Percentiles rank a stretch among this genome's conserved stretches.
These are phyloP conservation scores for Colletotrichum eleusines DNA, from an alignment of 2,329 filamentous ascomycete genomes.

Conservation along the genomic window DNA sequence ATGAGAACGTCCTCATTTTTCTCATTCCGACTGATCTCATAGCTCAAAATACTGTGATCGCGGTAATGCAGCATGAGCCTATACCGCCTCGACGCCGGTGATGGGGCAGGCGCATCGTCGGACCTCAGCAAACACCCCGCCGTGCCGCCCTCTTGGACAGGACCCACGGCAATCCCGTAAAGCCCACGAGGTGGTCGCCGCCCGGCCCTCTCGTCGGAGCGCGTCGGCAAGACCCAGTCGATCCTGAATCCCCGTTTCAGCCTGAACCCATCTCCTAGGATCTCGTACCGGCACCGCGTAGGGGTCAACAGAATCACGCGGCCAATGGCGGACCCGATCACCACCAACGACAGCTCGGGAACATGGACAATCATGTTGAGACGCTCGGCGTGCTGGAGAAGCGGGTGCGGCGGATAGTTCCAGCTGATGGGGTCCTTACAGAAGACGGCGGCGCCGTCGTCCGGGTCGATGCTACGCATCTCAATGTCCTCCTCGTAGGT, in stretches of 20 bases:
- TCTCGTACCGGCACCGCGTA: constrained; percentile 45
- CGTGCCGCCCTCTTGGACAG: constrained; percentile 63
- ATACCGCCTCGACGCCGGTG: constrained; percentile 63
- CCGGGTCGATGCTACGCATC: constrained; percentile 50
- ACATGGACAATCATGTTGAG: constrained; percentile 74
- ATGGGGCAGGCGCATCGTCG: constrained; percentile 43
- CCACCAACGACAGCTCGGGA: constrained; percentile 76
- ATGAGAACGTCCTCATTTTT: constrained; percentile 44
- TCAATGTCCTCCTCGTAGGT: constrained; percentile 63
- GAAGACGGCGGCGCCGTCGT: constrained; percentile 46
- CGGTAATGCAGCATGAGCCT: constrained; percentile 78
- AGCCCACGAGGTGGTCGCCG: constrained; percentile 64
- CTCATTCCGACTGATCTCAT: constrained; percentile 68
- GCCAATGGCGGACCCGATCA: constrained; percentile 75
- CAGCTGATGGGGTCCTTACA: constrained; percentile 48
- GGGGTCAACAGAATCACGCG: constrained; percentile 73
- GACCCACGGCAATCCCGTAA: constrained; percentile 76
- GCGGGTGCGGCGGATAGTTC: constrained; percentile 43
- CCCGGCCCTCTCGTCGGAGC: constrained; percentile 58
- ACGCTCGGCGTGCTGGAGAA: constrained; percentile 45
- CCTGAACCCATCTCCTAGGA: constrained; percentile 25
- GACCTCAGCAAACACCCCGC: constrained; percentile 34
- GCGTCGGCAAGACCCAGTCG: constrained; percentile 64
- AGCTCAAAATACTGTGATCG: constrained; percentile 77
- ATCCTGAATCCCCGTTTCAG: constrained; percentile 62